A percentile compares a stretch with the other conserved stretches of the same genome.
Conservation (phyloP, 805 yeast genomes). For the Pichia membranifaciens region DNA sequence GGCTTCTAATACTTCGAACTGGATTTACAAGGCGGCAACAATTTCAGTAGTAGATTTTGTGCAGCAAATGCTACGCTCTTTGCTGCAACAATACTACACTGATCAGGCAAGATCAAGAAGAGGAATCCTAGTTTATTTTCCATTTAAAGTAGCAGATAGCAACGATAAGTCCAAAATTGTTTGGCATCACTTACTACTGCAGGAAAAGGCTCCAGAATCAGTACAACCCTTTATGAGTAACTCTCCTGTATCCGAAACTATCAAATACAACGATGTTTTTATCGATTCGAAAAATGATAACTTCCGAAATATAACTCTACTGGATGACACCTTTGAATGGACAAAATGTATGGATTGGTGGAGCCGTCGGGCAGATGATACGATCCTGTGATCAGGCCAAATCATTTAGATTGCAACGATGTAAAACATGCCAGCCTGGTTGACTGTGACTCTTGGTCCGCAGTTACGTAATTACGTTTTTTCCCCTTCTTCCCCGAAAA, state of each 20-base stretch:
- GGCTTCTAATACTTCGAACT: slow-evolving; percentile 9
- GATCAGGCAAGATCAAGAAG: not conserved
- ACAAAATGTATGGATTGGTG: not conserved
- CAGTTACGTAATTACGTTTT: not conserved
- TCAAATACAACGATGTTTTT: slow-evolving; percentile 7
- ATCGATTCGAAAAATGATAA: slow-evolving; percentile 3
- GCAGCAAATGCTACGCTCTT: slow-evolving; percentile 23
- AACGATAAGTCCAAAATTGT: not conserved
- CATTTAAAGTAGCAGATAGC: not conserved
- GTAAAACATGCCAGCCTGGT: too few relatives aligned
- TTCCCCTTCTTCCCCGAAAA: too few relatives aligned
- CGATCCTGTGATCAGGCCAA: too few relatives aligned
- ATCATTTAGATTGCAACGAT: too few relatives aligned
- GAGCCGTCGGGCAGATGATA: too few relatives aligned
- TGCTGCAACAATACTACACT: slow-evolving; percentile 7
- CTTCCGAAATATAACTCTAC: not conserved
- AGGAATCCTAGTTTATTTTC: slow-evolving; percentile 4
- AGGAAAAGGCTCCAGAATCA: not conserved
- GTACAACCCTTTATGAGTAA: not conserved
- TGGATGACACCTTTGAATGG: slow-evolving; percentile 8
- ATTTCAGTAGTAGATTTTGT: slow-evolving; percentile 20
- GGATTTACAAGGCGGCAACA: slow-evolving; percentile 17
- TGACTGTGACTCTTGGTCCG: too few relatives aligned
- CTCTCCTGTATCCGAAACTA: too few relatives aligned
- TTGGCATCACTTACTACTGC: not conserved